Evolutionary conservation across 192 early-diverging fungal species (phyloP).

Genomic region (Coemansia sp.): DNA sequence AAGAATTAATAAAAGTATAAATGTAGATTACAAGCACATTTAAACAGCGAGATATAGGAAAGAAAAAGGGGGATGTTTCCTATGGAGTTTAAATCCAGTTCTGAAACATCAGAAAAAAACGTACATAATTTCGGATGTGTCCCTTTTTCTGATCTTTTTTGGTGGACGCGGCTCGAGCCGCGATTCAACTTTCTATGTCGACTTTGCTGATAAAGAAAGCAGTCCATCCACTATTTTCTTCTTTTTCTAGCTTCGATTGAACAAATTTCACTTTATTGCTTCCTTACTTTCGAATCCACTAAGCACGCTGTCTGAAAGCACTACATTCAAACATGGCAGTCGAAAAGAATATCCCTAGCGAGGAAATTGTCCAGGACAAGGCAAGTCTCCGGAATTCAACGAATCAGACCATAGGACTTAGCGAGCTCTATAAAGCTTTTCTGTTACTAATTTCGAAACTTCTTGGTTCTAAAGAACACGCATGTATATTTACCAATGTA

Average conservation of each 20-base stretch:
- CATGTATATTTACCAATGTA: slow-evolving; percentile 36
- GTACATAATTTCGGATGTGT: too few relatives aligned
- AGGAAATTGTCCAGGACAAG: slow-evolving; percentile 65
- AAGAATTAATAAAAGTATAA: not conserved
- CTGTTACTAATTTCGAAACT: not conserved
- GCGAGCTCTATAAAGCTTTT: not conserved
- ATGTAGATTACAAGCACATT: slow-evolving; percentile 6
- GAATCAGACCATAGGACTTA: not conserved
- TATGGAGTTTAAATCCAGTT: not conserved
- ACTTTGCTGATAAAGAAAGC: too few relatives aligned
- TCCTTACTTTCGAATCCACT: slow-evolving; percentile 1
- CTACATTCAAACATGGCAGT: slow-evolving; percentile 27
- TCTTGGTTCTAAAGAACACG: not conserved
- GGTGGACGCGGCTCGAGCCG: not conserved
- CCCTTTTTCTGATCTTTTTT: not conserved
- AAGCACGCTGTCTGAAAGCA: not conserved
- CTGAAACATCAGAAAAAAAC: not conserved
- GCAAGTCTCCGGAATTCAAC: slow-evolving; percentile 28
- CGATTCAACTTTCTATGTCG: not conserved
- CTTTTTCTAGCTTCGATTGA: not conserved
- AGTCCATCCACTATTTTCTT: not conserved
- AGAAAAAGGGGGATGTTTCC: not conserved
- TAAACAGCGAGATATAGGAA: not conserved
- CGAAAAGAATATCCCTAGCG: slow-evolving; percentile 56
- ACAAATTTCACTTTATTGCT: not conserved